These are phyloP conservation scores for Arxiozyma telluris DNA, from an alignment of 1,139 yeast species.

Conservation along the genomic window DNA sequence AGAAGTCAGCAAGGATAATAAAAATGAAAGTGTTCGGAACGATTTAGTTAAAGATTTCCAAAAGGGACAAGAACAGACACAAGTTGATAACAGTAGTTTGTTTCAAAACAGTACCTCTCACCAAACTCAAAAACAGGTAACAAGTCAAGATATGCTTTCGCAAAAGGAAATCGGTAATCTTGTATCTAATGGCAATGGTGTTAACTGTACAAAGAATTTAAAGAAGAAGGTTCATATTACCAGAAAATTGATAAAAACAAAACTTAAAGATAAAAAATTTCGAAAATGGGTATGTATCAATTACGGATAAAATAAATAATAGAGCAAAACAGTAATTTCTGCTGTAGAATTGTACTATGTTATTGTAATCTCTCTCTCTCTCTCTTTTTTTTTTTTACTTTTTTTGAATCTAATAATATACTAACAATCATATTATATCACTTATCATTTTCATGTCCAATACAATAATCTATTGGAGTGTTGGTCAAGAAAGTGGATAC, in stretches of 20 bases:
- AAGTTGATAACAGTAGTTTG: too few species aligned
- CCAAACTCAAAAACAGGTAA: background rate
- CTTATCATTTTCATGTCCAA: background rate
- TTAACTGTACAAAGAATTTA: background rate
- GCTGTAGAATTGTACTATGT: background rate
- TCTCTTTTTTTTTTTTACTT: too few species aligned
- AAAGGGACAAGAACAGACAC: background rate
- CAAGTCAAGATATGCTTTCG: background rate
- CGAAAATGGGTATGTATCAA: constrained; percentile 24
- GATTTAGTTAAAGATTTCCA: background rate
- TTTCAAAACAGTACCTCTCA: too few species aligned
- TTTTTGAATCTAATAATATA: background rate
- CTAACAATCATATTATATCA: background rate
- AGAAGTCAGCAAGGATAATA: background rate
- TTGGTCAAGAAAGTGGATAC: background rate
- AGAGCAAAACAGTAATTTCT: too few species aligned
- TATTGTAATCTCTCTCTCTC: too few species aligned
- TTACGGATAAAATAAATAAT: background rate
- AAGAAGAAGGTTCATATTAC: constrained; percentile 12
- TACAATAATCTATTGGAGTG: background rate
- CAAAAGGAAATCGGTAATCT: background rate
- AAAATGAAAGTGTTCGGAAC: background rate
- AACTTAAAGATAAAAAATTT: constrained; percentile 22
- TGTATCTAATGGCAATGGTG: too few species aligned
- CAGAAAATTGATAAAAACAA: constrained; percentile 16